Base-by-base conservation (phyloP, 805 yeast species). In the Trichomonascus vanleenenianus region DNA sequence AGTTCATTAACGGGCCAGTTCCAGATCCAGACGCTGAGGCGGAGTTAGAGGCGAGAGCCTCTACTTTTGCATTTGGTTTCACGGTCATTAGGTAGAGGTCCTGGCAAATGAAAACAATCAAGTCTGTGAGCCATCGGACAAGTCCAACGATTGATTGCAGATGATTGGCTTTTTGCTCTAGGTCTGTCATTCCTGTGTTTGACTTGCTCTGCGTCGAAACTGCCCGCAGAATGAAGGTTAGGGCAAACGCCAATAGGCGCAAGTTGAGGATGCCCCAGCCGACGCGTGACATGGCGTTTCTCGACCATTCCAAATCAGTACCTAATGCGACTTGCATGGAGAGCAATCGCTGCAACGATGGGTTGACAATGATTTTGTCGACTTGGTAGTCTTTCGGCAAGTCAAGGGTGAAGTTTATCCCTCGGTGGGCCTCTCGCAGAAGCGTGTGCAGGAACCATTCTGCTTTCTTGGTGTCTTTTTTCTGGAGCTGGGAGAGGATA, bases 101-200 rank as follows among this genome's bases (percentile, higher is more conserved):
- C 61, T 89, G 95, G 45, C 80, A 76, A 35, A 85, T 60, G 50
- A 76, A 79, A 1, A 82, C 77, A 45, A 86, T 70, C 49, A 86
- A 76, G 59, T 88, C 96, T 30, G 86, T 74, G 53, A 85, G 75
- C 96, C 97, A 91, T 55, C 86, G 77, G 7, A 84, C 78, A 34
- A 83, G 76, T 0, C 97, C 97, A n/a, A 85, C 63, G 54, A 68
- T 55, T 3, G 58, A 45, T 6, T 51, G 43, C 20, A 60, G 41
- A 42, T 61, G 62, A 41, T 47, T 53, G 41, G 62, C 56, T 18
- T 55, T 50, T n/a, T 57, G 46, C 15, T 54, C 51, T 3, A 58
- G 45, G 20, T 60, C 61, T 6, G 50, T 47, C 43, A 70, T 60
- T 39, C 64, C 63, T 4, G 4, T 69, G 3, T 73, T 72, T 11